phyloP scores from a whole-genome alignment of 495 filamentous ascomycete genomes.

The Neurospora intermedia region DNA sequence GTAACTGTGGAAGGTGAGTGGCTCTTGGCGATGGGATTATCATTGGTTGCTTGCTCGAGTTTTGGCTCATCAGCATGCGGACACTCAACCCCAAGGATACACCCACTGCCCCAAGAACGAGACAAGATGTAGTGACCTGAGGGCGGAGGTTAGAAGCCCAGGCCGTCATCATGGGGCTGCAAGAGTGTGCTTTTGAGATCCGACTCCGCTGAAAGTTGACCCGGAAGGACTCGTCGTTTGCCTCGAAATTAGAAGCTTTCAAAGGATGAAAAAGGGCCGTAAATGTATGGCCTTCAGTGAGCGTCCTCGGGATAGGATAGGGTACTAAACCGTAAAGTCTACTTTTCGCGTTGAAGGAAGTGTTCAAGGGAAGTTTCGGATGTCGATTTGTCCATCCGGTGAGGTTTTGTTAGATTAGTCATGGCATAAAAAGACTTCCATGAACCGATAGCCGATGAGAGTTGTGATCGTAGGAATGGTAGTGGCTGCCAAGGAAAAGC shows the following conservation, averaged over 20 bases:
- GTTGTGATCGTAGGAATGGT: background rate
- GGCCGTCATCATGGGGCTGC: constrained; percentile 3
- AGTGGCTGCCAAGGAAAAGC: background rate
- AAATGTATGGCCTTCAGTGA: background rate
- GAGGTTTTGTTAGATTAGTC: background rate
- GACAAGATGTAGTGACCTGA: constrained; percentile 1
- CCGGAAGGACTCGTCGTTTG: background rate
- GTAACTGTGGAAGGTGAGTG: constrained; percentile 15
- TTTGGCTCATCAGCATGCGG: background rate
- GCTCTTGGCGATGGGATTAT: constrained; percentile 14
- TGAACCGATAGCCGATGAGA: background rate
- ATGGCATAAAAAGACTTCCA: background rate
- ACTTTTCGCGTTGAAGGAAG: background rate
- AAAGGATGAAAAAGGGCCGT: background rate
- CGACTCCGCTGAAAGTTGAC: background rate
- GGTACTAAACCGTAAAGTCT: background rate
- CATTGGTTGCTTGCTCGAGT: background rate
- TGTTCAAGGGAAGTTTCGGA: background rate
- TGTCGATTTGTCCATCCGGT: background rate
- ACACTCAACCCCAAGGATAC: constrained; percentile 9
- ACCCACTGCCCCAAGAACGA: constrained; percentile 13
- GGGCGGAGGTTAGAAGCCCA: constrained; percentile 4
- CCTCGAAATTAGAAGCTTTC: background rate
- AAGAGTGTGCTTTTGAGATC: background rate
- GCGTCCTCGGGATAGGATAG: background rate